Evolutionary conservation across 176 grass and related monocot genomes (phyloP).

Genomic region (Rhipidocladum racemiflorum): DNA sequence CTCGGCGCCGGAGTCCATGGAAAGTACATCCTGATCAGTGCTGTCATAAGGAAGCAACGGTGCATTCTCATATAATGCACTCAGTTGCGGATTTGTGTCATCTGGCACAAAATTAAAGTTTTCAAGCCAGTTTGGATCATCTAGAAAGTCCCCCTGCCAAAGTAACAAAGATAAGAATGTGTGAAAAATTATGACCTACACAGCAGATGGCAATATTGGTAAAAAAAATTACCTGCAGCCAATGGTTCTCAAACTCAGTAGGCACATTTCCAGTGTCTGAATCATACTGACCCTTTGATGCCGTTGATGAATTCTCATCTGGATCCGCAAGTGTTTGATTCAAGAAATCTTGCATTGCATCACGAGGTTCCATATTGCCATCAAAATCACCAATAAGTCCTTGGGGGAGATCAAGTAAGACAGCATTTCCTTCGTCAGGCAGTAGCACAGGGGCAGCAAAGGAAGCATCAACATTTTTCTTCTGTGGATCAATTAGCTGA

Average conservation of each 20-base stretch:
- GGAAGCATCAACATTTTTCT: background rate
- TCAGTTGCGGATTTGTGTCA: constrained; percentile 24
- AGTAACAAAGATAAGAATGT: constrained; percentile 11
- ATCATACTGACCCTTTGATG: constrained; percentile 50
- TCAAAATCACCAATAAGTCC: background rate
- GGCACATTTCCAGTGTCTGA: constrained; percentile 14
- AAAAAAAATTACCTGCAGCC: constrained; percentile 30
- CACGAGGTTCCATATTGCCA: constrained; percentile 15
- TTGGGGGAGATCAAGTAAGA: constrained; percentile 3
- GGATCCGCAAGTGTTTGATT: constrained; percentile 36
- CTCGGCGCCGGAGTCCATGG: constrained; percentile 49
- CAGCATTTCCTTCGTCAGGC: background rate
- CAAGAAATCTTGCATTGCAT: constrained; percentile 45
- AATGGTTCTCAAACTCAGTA: constrained; percentile 10
- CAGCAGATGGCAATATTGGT: background rate
- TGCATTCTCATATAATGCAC: constrained; percentile 51
- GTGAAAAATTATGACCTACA: background rate
- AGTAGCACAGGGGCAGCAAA: constrained; percentile 7
- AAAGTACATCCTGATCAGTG: constrained; percentile 61
- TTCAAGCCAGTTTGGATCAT: constrained; percentile 16
- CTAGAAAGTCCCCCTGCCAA: constrained; percentile 29
- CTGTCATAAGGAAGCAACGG: constrained; percentile 50
- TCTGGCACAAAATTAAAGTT: constrained; percentile 30
- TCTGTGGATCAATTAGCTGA: background rate
- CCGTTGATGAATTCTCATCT: constrained; percentile 47